Conservation (phyloP, 352 stramenopile species). For the Peronospora tabacina region DNA sequence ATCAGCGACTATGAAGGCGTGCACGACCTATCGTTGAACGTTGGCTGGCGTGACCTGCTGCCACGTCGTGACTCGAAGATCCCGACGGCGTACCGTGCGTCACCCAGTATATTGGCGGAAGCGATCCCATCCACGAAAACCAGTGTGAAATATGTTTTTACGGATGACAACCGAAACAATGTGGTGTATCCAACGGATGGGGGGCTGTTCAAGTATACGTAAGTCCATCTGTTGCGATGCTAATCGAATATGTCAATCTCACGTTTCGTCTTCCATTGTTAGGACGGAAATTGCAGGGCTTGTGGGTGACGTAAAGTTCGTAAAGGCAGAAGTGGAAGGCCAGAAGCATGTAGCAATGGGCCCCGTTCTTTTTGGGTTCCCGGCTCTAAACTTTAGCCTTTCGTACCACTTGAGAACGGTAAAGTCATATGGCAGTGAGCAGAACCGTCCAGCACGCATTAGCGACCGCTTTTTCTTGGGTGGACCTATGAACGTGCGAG, state of each 20-base stretch:
- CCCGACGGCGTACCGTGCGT: slow-evolving; percentile 84
- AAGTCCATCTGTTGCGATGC: slow-evolving; percentile 12
- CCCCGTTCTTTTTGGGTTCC: slow-evolving; percentile 51
- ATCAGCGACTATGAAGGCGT: slow-evolving; percentile 83
- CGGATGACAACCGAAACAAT: slow-evolving; percentile 84
- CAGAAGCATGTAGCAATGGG: slow-evolving; percentile 78
- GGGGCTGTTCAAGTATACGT: slow-evolving; percentile 87
- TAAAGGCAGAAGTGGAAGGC: slow-evolving; percentile 78
- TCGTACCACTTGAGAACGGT: slow-evolving; percentile 68
- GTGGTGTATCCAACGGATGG: slow-evolving; percentile 78
- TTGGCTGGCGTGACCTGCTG: slow-evolving; percentile 84
- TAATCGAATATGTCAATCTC: slow-evolving; percentile 2
- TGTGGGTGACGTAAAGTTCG: slow-evolving; percentile 84
- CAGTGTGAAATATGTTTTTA: slow-evolving; percentile 90
- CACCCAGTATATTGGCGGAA: slow-evolving; percentile 85
- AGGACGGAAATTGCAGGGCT: slow-evolving; percentile 84
- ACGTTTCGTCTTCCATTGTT: slow-evolving; percentile 2
- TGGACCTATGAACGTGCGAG: slow-evolving; percentile 81
- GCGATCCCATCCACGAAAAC: slow-evolving; percentile 87
- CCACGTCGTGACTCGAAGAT: slow-evolving; percentile 77
- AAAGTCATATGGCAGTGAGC: slow-evolving; percentile 71
- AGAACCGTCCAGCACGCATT: slow-evolving; percentile 74
- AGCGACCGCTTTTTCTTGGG: slow-evolving; percentile 90
- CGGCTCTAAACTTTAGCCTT: slow-evolving; percentile 77
- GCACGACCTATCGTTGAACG: slow-evolving; percentile 79